Evolutionary conservation across 2,329 filamentous ascomycete species (phyloP).

Genomic region (Penicillium sp.): DNA sequence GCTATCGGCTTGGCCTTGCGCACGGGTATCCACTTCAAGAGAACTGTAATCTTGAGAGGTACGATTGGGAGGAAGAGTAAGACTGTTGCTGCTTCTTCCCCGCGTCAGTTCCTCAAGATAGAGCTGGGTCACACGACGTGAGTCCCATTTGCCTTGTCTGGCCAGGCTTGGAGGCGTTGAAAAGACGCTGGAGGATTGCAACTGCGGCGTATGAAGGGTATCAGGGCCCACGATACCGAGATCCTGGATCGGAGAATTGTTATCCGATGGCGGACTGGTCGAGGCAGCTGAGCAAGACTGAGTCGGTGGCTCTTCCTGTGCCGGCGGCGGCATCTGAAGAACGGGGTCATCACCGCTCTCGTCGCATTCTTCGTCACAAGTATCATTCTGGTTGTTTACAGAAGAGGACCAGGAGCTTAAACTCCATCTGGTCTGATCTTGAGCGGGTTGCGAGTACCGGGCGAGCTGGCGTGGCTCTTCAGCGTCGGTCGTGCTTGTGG

Average conservation of each 20-base stretch:
- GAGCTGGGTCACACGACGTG: conserved; percentile 52
- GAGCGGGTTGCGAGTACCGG: conserved; percentile 18
- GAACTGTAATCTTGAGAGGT: conserved; percentile 22
- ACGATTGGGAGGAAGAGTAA: conserved; percentile 19
- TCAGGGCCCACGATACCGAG: conserved; percentile 42
- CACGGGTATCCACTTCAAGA: conserved; percentile 1
- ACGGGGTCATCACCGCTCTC: conserved; percentile 34
- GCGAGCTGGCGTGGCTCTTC: conserved; percentile 24
- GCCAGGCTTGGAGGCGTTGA: conserved; percentile 51
- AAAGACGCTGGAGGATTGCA: conserved; percentile 42
- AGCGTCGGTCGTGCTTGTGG: conserved; percentile 29
- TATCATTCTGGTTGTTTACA: conserved; percentile 33
- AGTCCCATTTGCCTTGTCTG: conserved; percentile 52
- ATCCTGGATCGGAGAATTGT: conserved; percentile 18
- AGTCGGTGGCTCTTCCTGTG: conserved; percentile 28
- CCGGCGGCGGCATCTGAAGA: conserved; percentile 26
- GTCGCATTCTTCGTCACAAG: conserved; percentile 33
- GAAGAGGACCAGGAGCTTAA: conserved; percentile 46
- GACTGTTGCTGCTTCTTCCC: conserved; percentile 26
- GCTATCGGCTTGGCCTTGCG: conserved; percentile 23
- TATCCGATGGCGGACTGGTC: conserved; percentile 34
- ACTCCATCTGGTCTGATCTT: conserved; percentile 39
- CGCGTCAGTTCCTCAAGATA: conserved; percentile 49
- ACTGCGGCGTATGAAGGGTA: conserved; percentile 34
- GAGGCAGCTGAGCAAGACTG: conserved; percentile 36